A percentile compares a stretch with the other conserved stretches of the same genome.
These are phyloP conservation scores for Pseudogymnoascus sp. DNA, from an alignment of 2,329 filamentous ascomycete genomes.

Conservation along the genomic window DNA sequence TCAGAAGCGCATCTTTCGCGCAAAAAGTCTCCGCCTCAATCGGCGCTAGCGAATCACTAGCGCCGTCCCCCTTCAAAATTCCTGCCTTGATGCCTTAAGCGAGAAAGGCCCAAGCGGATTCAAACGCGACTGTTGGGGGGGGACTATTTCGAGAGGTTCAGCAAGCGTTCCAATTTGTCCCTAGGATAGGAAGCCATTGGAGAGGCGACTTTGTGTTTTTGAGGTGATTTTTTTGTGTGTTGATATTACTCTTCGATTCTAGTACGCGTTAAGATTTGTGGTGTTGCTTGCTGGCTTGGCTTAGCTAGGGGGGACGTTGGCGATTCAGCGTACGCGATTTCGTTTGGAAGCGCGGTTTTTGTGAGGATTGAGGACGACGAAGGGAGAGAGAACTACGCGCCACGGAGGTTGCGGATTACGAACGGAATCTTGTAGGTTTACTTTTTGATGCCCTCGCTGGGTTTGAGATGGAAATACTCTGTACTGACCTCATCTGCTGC, in stretches of 20 bases:
- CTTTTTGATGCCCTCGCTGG: not conserved
- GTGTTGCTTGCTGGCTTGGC: not conserved
- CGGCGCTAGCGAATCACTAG: not conserved
- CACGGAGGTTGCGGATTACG: not conserved
- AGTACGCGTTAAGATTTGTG: too few species aligned
- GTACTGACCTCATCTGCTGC: not conserved
- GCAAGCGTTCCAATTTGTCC: too few species aligned
- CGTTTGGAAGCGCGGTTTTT: not conserved
- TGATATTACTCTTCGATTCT: not conserved
- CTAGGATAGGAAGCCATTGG: too few species aligned
- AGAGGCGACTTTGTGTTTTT: not conserved
- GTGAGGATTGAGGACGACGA: not conserved
- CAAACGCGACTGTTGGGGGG: not conserved
- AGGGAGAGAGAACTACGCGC: not conserved
- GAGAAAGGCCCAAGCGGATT: not conserved
- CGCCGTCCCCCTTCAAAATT: not conserved
- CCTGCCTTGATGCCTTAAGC: not conserved
- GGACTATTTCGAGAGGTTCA: not conserved
- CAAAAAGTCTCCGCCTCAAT: constrained; percentile 4
- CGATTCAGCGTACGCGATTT: constrained; percentile 2
- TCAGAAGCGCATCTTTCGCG: not conserved
- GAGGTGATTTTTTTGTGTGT: not conserved
- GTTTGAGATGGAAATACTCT: not conserved
- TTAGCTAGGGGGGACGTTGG: not conserved
- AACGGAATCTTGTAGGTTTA: not conserved